Evolutionary conservation across 805 yeast species (phyloP).

Genomic region (Lachancea sp.): DNA sequence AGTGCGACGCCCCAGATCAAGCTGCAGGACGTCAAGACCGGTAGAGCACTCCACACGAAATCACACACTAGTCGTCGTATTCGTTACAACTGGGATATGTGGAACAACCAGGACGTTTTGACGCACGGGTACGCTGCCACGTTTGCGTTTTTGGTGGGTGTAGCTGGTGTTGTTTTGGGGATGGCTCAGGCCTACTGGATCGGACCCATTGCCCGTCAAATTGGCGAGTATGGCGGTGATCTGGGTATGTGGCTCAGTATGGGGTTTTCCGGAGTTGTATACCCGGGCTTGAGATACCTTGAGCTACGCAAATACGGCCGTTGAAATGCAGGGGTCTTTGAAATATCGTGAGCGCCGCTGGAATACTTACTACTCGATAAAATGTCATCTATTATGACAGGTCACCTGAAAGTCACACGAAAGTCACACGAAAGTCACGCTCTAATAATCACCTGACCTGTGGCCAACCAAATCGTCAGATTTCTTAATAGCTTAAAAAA

Average conservation of each 20-base stretch:
- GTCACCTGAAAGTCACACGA: too few relatives aligned
- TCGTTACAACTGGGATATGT: constrained; percentile 63
- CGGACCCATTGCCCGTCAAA: constrained; percentile 61
- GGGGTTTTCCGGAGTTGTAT: constrained; percentile 60
- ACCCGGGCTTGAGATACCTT: constrained; percentile 57
- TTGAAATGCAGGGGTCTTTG: too few relatives aligned
- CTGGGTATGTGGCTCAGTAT: constrained; percentile 74
- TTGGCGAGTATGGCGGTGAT: constrained; percentile 72
- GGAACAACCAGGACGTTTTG: constrained; percentile 57
- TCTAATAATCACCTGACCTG: constrained; percentile 7
- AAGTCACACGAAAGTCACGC: neutral
- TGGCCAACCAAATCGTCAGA: constrained; percentile 10
- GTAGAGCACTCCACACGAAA: constrained; percentile 10
- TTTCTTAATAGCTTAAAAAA: neutral
- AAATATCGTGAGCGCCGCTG: too few relatives aligned
- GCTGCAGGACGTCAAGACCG: constrained; percentile 5
- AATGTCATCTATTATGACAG: too few relatives aligned
- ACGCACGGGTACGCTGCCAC: constrained; percentile 72
- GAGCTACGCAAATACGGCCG: constrained; percentile 56
- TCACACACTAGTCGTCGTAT: constrained; percentile 19
- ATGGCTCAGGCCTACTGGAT: constrained; percentile 83
- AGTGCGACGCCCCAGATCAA: constrained; percentile 6
- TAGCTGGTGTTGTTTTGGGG: constrained; percentile 77
- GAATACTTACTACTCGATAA: too few relatives aligned
- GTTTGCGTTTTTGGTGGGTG: constrained; percentile 58